A percentile compares a stretch with the other conserved stretches of the same genome.
Conservation (phyloP, 2,329 filamentous ascomycete species). For the Domatiomyces catenatus region DNA sequence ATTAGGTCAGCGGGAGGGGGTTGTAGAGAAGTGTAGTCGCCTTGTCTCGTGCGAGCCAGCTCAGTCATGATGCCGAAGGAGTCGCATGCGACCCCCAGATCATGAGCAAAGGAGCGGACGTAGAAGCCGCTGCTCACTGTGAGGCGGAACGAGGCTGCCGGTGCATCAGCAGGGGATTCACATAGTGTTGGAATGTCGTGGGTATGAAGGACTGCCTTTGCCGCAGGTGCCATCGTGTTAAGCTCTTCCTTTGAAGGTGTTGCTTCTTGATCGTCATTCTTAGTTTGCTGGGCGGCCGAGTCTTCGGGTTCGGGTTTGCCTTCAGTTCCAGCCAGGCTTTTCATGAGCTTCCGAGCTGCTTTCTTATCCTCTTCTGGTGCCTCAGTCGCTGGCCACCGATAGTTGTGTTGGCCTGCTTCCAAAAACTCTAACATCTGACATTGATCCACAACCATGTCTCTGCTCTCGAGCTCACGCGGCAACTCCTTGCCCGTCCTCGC, state of each 20-base stretch:
- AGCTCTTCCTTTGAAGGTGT: not conserved
- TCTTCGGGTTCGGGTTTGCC: not conserved
- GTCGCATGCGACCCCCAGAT: slow-evolving; percentile 66
- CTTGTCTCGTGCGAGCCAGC: slow-evolving; percentile 66
- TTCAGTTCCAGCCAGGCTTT: slow-evolving; percentile 20
- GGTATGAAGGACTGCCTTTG: slow-evolving; percentile 17
- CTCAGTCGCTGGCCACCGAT: slow-evolving; percentile 65
- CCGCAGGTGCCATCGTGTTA: slow-evolving; percentile 9
- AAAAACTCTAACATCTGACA: slow-evolving; percentile 71
- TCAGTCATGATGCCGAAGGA: slow-evolving; percentile 78
- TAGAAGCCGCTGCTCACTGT: slow-evolving; percentile 95
- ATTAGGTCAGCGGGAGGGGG: slow-evolving; percentile 31
- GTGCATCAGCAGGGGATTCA: slow-evolving; percentile 26
- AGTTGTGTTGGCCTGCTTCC: slow-evolving; percentile 66
- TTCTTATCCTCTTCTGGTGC: slow-evolving; percentile 59
- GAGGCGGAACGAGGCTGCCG: slow-evolving; percentile 72
- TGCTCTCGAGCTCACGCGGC: slow-evolving; percentile 66
- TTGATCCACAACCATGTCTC: slow-evolving; percentile 62
- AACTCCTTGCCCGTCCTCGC: slow-evolving; percentile 77
- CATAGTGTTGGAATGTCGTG: slow-evolving; percentile 12
- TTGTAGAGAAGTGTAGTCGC: slow-evolving; percentile 41
- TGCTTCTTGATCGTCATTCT: slow-evolving; percentile 7
- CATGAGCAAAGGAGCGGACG: slow-evolving; percentile 83
- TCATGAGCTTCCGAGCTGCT: slow-evolving; percentile 53
- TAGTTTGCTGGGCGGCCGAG: slow-evolving; percentile 17